A percentile compares a stretch with the other conserved stretches of the same genome.
Conservation (phyloP, 306 rosid species). For the Parietaria judaica region DNA sequence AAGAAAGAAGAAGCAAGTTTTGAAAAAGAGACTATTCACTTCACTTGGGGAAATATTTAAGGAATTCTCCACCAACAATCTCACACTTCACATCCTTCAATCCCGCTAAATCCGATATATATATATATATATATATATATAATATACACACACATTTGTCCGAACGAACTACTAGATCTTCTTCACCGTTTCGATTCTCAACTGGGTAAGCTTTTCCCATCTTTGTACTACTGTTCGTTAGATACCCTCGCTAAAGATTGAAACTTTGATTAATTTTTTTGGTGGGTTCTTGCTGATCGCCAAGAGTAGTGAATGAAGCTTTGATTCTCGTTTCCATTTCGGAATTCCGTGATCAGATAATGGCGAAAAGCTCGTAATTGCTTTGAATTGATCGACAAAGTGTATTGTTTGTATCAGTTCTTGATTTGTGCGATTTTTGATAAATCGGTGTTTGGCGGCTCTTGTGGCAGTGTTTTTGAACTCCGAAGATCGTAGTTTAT, state of each 20-base stretch:
- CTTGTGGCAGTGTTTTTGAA: conserved; percentile 22
- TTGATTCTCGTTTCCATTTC: neutral
- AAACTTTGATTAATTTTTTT: neutral
- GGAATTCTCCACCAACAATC: too few species aligned
- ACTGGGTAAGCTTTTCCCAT: conserved; percentile 30
- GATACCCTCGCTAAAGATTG: conserved; percentile 11
- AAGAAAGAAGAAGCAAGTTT: too few species aligned
- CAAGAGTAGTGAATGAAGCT: conserved; percentile 6
- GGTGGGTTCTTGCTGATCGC: conserved; percentile 13
- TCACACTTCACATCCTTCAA: too few species aligned
- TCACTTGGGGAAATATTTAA: too few species aligned
- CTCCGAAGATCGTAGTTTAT: conserved; percentile 21
- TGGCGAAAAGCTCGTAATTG: neutral
- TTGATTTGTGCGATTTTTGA: too few species aligned
- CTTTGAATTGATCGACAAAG: too few species aligned
- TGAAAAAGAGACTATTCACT: too few species aligned
- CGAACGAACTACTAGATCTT: too few species aligned
- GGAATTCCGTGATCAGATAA: neutral
- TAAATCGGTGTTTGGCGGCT: neutral
- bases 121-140: too few species aligned
- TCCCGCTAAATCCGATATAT: too few species aligned
- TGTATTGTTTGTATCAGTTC: too few species aligned
- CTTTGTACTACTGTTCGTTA: neutral
- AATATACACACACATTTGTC: too few species aligned
- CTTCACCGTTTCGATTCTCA: conserved; percentile 14